Evolutionary conservation across 768 basidiomycete genomes (phyloP), one percentile per base, ranked within the genome.

Genomic region (Hortiboletus flavorubellus): DNA sequence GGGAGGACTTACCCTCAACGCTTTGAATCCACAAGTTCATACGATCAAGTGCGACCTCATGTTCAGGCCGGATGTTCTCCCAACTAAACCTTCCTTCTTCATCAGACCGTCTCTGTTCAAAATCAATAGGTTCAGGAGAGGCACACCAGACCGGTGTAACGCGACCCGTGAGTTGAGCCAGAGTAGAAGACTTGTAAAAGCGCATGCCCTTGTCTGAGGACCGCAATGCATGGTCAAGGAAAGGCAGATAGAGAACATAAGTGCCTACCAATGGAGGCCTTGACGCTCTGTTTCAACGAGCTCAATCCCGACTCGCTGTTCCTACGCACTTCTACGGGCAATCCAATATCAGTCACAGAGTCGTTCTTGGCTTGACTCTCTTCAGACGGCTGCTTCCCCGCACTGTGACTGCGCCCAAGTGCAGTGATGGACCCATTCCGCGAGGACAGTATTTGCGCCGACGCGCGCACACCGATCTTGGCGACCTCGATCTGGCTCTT

Each of bases 21-120:
- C 84, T 89, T 60, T 81, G 81, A 72, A 91, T 87, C 91, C 91
- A 93, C 49, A 87, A 73, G 2, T 83, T 79, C 86, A 93, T 85
- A 49, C 90, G 77, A 60, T 93, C 89, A 3, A 74, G 58, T 14
- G 68, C 71, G 4, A 68, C 59, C 44, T 71, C 67, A 18, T 57
- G 61, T 45, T 71, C 69, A 5, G 69, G 67, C 5, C 69, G 65
- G 18, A 72, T 72, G 21, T 71, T 58, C 51, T 71, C 69, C 67
- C 71, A 71, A 34, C 69, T 71, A 42, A 71, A 71, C 30, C 69
- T 61, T 31, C 71, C 69, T 49, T 65, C 70, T 40, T 70, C 69
- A 23, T 59, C 62, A 30, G 71, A 72, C 18, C 66, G 60, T 49
- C 71, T 60, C 47, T 72, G 56, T 53, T 70, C 71, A 40, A 71